phyloP scores from a whole-genome alignment of 768 basidiomycete species.

The Leccinum disarticulatum region DNA sequence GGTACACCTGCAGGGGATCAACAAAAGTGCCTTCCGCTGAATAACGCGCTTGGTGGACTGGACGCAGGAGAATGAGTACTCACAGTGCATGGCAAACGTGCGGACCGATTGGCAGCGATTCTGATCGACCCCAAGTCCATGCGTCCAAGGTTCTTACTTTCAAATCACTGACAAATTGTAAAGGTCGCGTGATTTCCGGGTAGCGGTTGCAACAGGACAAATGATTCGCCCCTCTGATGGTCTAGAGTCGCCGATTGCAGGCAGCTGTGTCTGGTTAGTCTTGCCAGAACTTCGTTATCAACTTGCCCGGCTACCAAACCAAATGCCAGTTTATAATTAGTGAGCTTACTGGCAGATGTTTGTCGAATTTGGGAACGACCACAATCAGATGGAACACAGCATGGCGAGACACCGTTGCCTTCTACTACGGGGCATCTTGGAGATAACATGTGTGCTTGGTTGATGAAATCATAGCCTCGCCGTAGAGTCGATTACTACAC shows the following conservation, averaged over 20 bases:
- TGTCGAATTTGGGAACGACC: no score
- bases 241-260: neutral
- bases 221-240: neutral
- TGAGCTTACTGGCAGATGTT: neutral
- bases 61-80: neutral
- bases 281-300: neutral
- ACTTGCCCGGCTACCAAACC: neutral
- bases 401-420: neutral
- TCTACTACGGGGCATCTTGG: neutral
- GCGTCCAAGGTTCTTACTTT: no score
- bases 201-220: neutral
- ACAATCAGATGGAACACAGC: neutral
- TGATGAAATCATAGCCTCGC: neutral
- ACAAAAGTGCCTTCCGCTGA: neutral
- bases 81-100: neutral
- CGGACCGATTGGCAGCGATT: neutral
- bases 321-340: neutral
- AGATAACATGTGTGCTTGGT: neutral
- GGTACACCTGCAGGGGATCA: neutral
- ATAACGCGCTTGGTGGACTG: neutral
- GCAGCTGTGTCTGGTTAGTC: neutral
- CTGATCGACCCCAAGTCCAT: no score
- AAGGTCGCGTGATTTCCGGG: no score
- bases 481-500: neutral
- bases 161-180: neutral